Conservation (phyloP, 176 grass and related monocot species). For the sorghum (Sorghum bicolor) region DNA sequence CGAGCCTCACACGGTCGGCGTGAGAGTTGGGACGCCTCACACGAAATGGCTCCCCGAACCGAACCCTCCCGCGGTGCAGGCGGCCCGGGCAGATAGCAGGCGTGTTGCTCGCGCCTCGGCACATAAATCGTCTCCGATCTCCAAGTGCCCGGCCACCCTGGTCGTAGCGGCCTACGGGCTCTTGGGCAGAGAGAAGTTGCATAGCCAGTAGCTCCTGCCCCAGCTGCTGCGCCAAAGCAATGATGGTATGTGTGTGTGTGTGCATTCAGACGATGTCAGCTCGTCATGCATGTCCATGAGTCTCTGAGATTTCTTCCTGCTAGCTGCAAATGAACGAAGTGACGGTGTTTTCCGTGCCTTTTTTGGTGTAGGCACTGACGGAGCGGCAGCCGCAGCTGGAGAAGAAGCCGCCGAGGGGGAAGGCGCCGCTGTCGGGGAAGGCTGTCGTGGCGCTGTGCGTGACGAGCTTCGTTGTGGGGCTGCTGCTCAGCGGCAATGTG, state of each 20-base stretch:
- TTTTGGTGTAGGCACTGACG: conserved; percentile 37
- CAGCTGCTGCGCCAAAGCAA: neutral
- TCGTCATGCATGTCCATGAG: neutral
- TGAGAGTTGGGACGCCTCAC: conserved; percentile 40
- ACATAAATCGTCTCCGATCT: conserved; percentile 16
- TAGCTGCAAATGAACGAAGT: neutral
- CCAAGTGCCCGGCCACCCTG: neutral
- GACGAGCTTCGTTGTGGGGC: neutral
- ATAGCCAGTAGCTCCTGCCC: neutral
- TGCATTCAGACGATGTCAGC: neutral
- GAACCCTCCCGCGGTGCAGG: conserved; percentile 27
- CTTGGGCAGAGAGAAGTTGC: neutral
- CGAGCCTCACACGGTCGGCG: conserved; percentile 45
- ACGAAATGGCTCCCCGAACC: conserved; percentile 59
- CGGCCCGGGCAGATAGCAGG: conserved; percentile 31
- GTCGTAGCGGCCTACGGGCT: neutral
- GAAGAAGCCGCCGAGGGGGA: conserved; percentile 41
- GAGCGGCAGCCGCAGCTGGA: conserved; percentile 69
- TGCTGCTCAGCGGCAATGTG: neutral
- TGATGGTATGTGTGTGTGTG: conserved; percentile 45
- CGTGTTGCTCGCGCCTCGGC: conserved; percentile 25
- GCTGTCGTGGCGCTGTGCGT: neutral
- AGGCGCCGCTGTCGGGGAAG: neutral
- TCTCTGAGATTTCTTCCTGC: neutral
- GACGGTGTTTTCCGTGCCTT: neutral